Evolutionary conservation across 2,329 filamentous ascomycete genomes (phyloP).

Genomic region (Stagonosporopsis rhizophila): DNA sequence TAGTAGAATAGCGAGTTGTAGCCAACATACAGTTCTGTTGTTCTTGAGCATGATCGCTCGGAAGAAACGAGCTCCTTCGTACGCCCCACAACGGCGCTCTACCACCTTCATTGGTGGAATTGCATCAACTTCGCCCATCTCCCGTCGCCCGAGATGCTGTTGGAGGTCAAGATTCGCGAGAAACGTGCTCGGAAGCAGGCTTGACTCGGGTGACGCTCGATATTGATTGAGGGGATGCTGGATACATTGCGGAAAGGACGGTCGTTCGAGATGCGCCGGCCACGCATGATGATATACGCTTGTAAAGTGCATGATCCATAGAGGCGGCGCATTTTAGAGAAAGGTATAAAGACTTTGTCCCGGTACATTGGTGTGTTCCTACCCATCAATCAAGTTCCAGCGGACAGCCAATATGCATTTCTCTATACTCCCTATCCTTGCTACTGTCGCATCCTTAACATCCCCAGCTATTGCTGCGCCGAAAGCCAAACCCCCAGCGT

Average conservation of each 20-base stretch:
- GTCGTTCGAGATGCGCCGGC: background rate
- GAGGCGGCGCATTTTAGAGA: background rate
- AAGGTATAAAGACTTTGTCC: background rate
- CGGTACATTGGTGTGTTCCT: background rate
- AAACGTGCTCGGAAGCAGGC: background rate
- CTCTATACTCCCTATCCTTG: slow-evolving; percentile 9
- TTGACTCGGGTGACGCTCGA: slow-evolving; percentile 4
- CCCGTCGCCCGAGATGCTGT: slow-evolving; percentile 9
- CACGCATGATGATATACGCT: background rate
- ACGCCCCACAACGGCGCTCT: too few species aligned
- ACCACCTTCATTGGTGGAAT: slow-evolving; percentile 16
- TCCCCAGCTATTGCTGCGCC: slow-evolving; percentile 7
- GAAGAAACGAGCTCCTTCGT: too few species aligned
- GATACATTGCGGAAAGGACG: background rate
- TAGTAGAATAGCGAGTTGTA: too few species aligned
- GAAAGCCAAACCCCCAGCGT: slow-evolving; percentile 28
- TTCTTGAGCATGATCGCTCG: too few species aligned
- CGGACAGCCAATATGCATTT: slow-evolving; percentile 6
- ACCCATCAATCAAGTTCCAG: background rate
- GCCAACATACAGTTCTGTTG: too few species aligned
- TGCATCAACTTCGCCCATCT: slow-evolving; percentile 1
- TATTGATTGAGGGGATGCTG: slow-evolving; percentile 9
- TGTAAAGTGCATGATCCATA: background rate
- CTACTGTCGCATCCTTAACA: slow-evolving; percentile 6
- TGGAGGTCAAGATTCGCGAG: slow-evolving; percentile 6